Base-by-base conservation (phyloP, 1,139 yeast species). In the Trichomonascaceae sp. region DNA sequence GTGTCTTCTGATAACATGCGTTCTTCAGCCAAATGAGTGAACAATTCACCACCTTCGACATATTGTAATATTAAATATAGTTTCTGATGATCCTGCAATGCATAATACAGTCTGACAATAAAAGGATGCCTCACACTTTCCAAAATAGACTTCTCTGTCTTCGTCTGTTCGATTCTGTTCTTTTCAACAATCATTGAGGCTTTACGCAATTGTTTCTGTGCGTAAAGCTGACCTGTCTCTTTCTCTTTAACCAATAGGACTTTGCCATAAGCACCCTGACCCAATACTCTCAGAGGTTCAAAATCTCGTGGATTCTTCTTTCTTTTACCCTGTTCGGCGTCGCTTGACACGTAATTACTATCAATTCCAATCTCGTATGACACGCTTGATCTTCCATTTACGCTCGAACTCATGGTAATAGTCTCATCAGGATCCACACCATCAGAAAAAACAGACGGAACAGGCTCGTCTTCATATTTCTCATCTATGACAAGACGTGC, bases 1-100 rank as follows among this genome's bases (percentile, higher is more conserved):
- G 84, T 82, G 51, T 82, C 82, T 67, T 91, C 98, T 49, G 86
- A 82, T 54, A 93, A 77, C 65, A 91, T 90, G 7, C 96, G 95
- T 66, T 84, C 83, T 61, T 88, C 86, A 49, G 85, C 84, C 62
- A 91, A 74, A 70, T 91, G 96, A 59, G 84, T 89, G 67, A 91
- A 91, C 50, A 91, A 71, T 69, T 91, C 98, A 13, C 98, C 98
- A 9, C 98, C 98, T 54, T 91, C 95, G 27, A 93, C 83, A 65
- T 87, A 91, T 66, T 91, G 96, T 56, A 91, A 72, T 24, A 90
- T 80, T 54, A 91, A 70, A 66, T 91, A 91, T 41, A 91, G 79
- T 67, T 87, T 89, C 55, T 84, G 79, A 53, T 80, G 76, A 68
- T 91, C 98, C 70, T 91, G 98, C 63, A 91, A 82, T 0, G 98